Conservation (phyloP, 192 early-diverging fungal species). For the Tieghemiomyces parasiticus region DNA sequence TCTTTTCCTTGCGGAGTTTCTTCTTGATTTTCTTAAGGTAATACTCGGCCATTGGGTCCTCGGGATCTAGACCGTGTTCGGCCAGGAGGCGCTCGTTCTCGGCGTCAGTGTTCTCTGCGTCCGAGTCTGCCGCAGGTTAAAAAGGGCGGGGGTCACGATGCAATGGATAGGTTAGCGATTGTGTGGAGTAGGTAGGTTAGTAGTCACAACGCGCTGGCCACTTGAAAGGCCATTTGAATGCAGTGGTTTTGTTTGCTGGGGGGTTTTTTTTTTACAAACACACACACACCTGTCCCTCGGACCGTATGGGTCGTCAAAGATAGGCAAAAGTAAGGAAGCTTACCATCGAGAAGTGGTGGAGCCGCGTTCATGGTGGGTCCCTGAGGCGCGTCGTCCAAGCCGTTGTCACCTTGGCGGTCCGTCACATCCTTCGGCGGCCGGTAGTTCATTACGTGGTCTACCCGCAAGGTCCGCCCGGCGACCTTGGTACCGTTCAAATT, state of each 20-base stretch:
- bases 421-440: constrained; percentile 39
- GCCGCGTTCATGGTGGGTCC: constrained; percentile 35
- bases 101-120: constrained; percentile 17
- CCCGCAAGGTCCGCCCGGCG: constrained; percentile 40
- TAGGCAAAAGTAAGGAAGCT: too few species aligned
- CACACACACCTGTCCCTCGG: too few species aligned
- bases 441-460: constrained; percentile 58
- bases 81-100: constrained; percentile 22
- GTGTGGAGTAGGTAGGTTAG: background rate
- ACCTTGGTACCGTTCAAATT: constrained; percentile 76
- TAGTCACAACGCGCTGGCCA: background rate
- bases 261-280: too few species aligned
- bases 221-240: too few species aligned
- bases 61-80: constrained; percentile 41
- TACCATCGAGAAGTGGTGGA: constrained; percentile 22
- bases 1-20: constrained; percentile 22
- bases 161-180: background rate
- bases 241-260: too few species aligned
- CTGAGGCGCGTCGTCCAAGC: constrained; percentile 21
- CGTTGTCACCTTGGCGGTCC: constrained; percentile 24
- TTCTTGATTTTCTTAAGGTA: constrained; percentile 47
- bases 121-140: constrained; percentile 8
- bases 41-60: constrained; percentile 60
- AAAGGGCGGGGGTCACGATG: constrained; percentile 7
- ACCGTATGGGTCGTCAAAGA: too few species aligned